Conservation (phyloP, 1,139 yeast species). For the Geotrichum klebahnii region DNA sequence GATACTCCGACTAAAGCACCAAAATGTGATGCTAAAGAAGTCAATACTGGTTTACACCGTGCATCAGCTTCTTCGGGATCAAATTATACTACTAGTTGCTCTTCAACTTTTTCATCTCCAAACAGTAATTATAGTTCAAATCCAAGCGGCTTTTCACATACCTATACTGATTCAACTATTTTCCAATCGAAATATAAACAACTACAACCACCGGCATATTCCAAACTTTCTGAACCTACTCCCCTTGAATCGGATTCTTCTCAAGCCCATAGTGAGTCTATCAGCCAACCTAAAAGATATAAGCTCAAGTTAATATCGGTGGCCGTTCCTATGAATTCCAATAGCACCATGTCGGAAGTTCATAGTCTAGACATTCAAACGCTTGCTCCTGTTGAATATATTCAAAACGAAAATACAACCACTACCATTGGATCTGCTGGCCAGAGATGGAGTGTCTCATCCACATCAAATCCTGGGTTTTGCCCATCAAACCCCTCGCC, state of each 20-base stretch:
- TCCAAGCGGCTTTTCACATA: not conserved
- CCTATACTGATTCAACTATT: not conserved
- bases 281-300: not conserved
- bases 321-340: not conserved
- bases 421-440: not conserved
- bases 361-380: not conserved
- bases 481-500: not conserved
- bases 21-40: too few relatives aligned
- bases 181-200: too few relatives aligned
- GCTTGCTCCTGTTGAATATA: not conserved
- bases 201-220: too few relatives aligned
- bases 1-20: not conserved
- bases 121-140: not conserved
- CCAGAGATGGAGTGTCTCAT: not conserved
- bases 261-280: not conserved
- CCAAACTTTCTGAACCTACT: not conserved
- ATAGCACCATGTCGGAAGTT: not conserved
- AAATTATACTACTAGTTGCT: not conserved
- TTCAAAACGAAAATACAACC: not conserved
- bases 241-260: not conserved
- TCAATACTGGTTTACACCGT: too few relatives aligned
- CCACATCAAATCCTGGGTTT: not conserved
- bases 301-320: not conserved
- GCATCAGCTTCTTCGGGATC: too few relatives aligned
- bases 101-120: conserved; percentile 8